Evolutionary conservation across 306 rosid species (phyloP).

Genomic region (Medicago ruthenica): DNA sequence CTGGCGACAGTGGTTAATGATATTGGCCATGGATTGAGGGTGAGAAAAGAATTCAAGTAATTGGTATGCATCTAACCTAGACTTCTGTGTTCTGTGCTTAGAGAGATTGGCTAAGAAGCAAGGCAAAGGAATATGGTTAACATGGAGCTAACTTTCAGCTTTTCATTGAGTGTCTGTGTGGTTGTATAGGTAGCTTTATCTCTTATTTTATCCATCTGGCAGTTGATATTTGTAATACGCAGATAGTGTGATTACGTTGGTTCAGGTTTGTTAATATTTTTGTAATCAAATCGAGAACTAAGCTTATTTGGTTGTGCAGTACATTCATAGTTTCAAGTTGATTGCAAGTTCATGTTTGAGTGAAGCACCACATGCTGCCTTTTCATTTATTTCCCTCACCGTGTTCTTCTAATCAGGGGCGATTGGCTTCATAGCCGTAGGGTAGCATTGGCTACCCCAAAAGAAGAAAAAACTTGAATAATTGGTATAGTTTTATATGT

Average conservation of each 20-base stretch:
- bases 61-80: constrained; percentile 86
- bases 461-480: too few relatives aligned
- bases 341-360: constrained; percentile 44
- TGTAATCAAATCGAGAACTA: constrained; percentile 66
- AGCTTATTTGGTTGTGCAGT: constrained; percentile 62
- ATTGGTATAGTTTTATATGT: too few relatives aligned
- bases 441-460: too few relatives aligned
- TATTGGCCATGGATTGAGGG: constrained; percentile 53
- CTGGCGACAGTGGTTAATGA: constrained; percentile 52
- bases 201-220: constrained; percentile 45
- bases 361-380: constrained; percentile 35
- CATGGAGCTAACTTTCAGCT: constrained; percentile 84
- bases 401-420: too few relatives aligned
- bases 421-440: too few relatives aligned
- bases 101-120: constrained; percentile 62
- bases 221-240: constrained; percentile 81
- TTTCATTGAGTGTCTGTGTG: constrained; percentile 74
- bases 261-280: constrained; percentile 88
- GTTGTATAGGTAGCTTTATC: constrained; percentile 80
- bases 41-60: constrained; percentile 48
- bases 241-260: constrained; percentile 81
- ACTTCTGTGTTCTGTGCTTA: constrained; percentile 68
- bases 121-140: constrained; percentile 62
- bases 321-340: constrained; percentile 54
- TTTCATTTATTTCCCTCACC: not conserved